Base-by-base conservation (phyloP, 2,329 filamentous ascomycete genomes). In the Ascochyta pisi region DNA sequence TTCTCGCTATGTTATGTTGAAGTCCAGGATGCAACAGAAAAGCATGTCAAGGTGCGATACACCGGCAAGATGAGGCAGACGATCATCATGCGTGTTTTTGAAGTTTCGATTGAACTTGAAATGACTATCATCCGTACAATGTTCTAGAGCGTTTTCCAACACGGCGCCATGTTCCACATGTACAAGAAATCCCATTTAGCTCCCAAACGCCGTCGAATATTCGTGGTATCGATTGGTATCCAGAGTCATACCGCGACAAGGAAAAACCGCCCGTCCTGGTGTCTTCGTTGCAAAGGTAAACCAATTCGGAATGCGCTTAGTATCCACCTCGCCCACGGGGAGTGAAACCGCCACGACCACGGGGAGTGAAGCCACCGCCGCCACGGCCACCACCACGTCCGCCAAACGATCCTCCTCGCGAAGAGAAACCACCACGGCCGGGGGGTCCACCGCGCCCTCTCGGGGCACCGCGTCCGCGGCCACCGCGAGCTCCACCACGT, bases 401-500 rank as follows among this genome's bases (percentile, higher is more conserved):
- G 50, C 78, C 73, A 62, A 81, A 81, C 10, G 51, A 54, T 34
- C 78, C 76, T 56, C 75, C 76, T 53, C 75, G 64, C 43, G 80
- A 77, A 62, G 72, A 64, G 38, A 74, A 41, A 22, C 61, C 58
- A 38, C 71, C 73, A 50, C 76, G 69, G 60, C 75, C 69, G 50
- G 74, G 60, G 64, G 75, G 64, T 76, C 78, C 66, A 37, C 68
- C 68, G 54, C 68, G 61, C 62, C 84, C 84, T 73, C 84, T 77
- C 40, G 82, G 80, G 42, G 80, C 80, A 46, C 84, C 84, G 64
- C 84, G 76, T 41, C 76, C 73, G 50, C 76, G 70, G 49, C 48
- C 64, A 45, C 69, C 66, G 46, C 72, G 69, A 40, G 69, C 74
- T 63, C 88, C 89, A 67, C 87, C 88, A 44, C 79, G 77, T 45